Evolutionary conservation across 371 early-diverging fungal genomes (phyloP), one percentile per base, ranked within the genome.

Genomic region (Capillidium rhysosporum): DNA sequence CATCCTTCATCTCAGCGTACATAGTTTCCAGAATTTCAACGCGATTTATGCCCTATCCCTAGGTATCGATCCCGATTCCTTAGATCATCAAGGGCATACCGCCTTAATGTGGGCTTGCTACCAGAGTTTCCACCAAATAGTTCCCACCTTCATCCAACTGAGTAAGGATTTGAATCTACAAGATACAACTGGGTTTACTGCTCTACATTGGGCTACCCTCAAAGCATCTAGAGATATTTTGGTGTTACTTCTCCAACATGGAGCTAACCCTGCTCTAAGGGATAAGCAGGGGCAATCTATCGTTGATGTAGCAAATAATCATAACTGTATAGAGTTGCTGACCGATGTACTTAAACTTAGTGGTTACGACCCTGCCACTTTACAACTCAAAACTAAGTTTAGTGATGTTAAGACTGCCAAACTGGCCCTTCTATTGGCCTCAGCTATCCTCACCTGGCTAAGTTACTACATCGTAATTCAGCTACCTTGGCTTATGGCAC

Each of bases 81-180:
- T 66, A 1, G 97, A 96, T 57, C 61, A 70, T 10, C 70, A 82
- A 43, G 81, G 81, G 18, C 79, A 86, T 31, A 93, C 97, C 14
- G 77, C 89, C 24, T 64, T 96, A 31, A 90, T 92, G 88, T 96
- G 94, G 93, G 83, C 90, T 0, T 83, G 84, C 0, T 93, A 92
- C 63, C 87, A 86, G 62, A 86, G 85, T 1, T 84, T 84, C 61
- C 63, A 68, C 47, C 60, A 79, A 56, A 67, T 75, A 24, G 70
- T 86, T 7, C 73, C 77, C 46, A 66, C 82, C 29, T 62, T 93
- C 28, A 54, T 92, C 29, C 65, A 70, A 39, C 65, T 76, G 34
- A 82, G 82, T 12, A 89, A 91, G 0, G 66, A 63, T 10, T 63
- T 86, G 8, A 68, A 79, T 28, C 68, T 75, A 16, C 65, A 61